Conservation (phyloP, 345 rosid genomes). For the Anacardium occidentale region DNA sequence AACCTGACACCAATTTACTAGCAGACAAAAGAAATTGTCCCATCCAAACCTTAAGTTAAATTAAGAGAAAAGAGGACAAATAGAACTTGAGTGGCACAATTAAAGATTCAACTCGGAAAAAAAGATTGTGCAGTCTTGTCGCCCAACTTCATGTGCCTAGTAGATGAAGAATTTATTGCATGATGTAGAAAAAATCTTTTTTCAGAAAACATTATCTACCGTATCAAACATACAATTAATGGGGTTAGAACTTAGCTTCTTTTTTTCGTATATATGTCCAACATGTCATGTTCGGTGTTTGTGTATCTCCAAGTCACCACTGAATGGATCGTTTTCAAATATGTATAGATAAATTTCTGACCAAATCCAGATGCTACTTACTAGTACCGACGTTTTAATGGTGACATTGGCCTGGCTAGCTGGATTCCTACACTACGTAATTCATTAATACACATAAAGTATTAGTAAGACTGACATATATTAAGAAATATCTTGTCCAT, state of each 20-base stretch:
- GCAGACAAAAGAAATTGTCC: background rate
- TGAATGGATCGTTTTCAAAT: no score
- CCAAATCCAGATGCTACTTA: background rate
- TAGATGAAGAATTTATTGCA: constrained; percentile 34
- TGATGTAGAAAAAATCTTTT: constrained; percentile 5
- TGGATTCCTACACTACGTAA: no score
- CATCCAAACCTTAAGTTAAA: no score
- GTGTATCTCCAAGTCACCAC: background rate
- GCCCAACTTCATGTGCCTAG: constrained; percentile 31
- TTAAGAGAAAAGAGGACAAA: background rate
- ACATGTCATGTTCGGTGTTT: background rate
- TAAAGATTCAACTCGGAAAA: no score
- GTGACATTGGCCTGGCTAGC: no score
- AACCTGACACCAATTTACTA: background rate
- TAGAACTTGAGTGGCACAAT: no score
- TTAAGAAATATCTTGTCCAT: no score
- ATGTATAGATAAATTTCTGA: background rate
- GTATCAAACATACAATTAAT: background rate
- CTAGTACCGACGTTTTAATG: no score
- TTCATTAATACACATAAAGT: no score
- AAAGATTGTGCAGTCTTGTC: background rate
- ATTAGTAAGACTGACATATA: no score
- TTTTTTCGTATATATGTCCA: background rate
- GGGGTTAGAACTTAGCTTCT: background rate
- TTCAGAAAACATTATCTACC: background rate